phyloP scores from a whole-genome alignment of 1,139 yeast genomes.

The Candida gigantensis region DNA sequence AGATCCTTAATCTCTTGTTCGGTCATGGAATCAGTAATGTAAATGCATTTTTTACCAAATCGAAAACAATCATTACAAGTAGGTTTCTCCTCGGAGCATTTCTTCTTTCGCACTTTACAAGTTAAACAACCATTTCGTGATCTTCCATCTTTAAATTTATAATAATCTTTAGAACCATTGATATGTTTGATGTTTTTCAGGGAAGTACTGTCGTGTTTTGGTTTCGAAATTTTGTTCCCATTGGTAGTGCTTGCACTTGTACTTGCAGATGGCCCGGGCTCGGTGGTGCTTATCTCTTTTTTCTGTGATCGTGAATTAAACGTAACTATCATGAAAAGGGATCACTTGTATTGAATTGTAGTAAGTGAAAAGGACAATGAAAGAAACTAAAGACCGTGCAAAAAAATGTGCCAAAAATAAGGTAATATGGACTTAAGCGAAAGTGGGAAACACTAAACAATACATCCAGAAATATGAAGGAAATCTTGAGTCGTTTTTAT shows the following conservation, averaged over 20 bases:
- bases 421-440: too few relatives aligned
- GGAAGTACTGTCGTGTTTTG: slow-evolving; percentile 1
- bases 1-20: slow-evolving; percentile 26
- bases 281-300: neutral
- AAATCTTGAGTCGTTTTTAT: neutral
- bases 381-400: too few relatives aligned
- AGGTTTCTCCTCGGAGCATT: slow-evolving; percentile 69
- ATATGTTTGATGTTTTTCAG: slow-evolving; percentile 12
- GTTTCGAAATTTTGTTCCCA: neutral
- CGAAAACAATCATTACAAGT: slow-evolving; percentile 60
- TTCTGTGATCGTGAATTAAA: slow-evolving; percentile 16
- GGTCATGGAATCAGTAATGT: slow-evolving; percentile 36
- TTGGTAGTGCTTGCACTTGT: neutral
- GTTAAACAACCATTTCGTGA: slow-evolving; percentile 68
- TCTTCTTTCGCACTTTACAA: slow-evolving; percentile 69
- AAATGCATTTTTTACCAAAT: slow-evolving; percentile 52
- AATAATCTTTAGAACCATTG: slow-evolving; percentile 14
- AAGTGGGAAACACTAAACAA: too few relatives aligned
- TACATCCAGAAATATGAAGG: neutral
- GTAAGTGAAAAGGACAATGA: too few relatives aligned
- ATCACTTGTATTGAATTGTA: too few relatives aligned
- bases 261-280: neutral
- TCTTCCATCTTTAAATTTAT: slow-evolving; percentile 23
- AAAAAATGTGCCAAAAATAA: too few relatives aligned
- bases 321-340: slow-evolving; percentile 21